These are phyloP conservation scores for Spathaspora arborariae DNA, from an alignment of 805 yeast genomes.

Conservation along the genomic window DNA sequence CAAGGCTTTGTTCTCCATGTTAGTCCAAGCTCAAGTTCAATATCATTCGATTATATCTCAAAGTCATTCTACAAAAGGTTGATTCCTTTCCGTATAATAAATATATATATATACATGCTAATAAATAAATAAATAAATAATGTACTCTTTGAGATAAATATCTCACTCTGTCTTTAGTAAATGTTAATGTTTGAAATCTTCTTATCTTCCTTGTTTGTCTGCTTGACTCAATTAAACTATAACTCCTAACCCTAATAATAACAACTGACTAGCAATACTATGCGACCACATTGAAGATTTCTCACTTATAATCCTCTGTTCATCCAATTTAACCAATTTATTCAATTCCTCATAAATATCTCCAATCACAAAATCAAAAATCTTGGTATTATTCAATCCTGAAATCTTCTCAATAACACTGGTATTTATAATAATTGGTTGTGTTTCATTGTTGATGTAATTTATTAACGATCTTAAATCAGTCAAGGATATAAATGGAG, in stretches of 20 bases:
- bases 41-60: too few relatives aligned
- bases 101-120: background rate
- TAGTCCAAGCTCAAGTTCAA: too few relatives aligned
- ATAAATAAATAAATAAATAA: conserved; percentile 6
- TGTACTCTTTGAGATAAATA: background rate
- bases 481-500: conserved; percentile 54
- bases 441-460: conserved; percentile 44
- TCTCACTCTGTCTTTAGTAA: background rate
- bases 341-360: conserved; percentile 56
- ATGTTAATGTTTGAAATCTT: too few relatives aligned
- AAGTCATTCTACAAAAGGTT: too few relatives aligned
- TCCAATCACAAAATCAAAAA: conserved; percentile 49
- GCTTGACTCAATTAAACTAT: too few relatives aligned
- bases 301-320: conserved; percentile 39
- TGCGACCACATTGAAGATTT: conserved; percentile 57
- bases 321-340: conserved; percentile 53
- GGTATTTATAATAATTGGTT: conserved; percentile 35
- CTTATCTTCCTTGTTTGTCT: too few relatives aligned
- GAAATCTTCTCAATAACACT: conserved; percentile 36
- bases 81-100: too few relatives aligned
- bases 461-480: conserved; percentile 60
- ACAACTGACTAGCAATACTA: conserved; percentile 53
- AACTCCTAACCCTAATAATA: conserved; percentile 57
- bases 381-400: conserved; percentile 36
- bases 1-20: too few relatives aligned